Conservation (phyloP, 805 yeast genomes). For the Schizosaccharomyces cryophilus region DNA sequence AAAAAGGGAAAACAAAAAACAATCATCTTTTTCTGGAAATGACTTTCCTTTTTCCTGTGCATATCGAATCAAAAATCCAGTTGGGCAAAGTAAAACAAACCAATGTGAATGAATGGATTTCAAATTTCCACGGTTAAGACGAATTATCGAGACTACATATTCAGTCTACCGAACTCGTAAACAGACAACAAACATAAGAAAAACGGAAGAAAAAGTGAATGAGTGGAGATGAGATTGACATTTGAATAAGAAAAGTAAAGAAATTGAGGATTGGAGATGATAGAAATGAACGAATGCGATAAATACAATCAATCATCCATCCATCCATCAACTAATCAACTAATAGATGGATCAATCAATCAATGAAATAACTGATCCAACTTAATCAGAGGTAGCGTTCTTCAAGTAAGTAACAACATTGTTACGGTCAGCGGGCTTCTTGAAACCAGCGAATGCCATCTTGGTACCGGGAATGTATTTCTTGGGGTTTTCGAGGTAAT, state of each 20-base stretch:
- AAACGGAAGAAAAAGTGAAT: not conserved
- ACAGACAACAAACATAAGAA: too few species aligned
- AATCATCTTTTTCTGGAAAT: too few species aligned
- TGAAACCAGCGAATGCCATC: conserved; percentile 99
- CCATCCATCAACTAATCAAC: too few species aligned
- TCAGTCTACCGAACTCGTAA: too few species aligned
- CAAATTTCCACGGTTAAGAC: too few species aligned
- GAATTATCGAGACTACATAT: too few species aligned
- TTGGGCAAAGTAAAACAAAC: too few species aligned
- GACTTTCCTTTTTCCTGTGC: too few species aligned
- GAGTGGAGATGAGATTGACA: not conserved
- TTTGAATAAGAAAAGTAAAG: not conserved
- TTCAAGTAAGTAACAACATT: conserved; percentile 74
- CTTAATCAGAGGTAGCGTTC: conserved; percentile 9
- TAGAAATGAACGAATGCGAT: not conserved
- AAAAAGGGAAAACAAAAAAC: too few species aligned
- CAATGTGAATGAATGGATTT: too few species aligned
- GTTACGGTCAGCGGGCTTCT: conserved; percentile 97
- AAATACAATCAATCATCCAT: not conserved
- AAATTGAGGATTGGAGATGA: not conserved
- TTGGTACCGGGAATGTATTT: conserved; percentile 99
- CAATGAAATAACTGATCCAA: not conserved
- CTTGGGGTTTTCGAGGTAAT: conserved; percentile 95
- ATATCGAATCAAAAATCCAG: too few species aligned
- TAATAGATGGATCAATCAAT: not conserved